Evolutionary conservation across 768 basidiomycete genomes (phyloP).

Genomic region (Tulasnella sp.): DNA sequence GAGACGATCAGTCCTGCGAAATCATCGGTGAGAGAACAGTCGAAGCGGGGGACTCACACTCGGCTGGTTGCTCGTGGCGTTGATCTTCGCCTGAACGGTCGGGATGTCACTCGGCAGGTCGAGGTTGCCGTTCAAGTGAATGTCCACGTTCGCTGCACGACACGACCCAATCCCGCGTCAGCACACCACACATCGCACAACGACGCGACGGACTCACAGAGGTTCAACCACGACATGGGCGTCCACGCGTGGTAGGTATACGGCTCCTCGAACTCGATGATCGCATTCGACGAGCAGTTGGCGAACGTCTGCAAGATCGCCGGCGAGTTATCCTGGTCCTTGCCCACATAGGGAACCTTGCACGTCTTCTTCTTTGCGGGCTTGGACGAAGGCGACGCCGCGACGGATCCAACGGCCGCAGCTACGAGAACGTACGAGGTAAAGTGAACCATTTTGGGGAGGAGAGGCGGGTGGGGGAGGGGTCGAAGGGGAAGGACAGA

Average conservation of each 20-base stretch:
- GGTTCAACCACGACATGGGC: constrained; percentile 26
- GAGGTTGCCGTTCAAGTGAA: constrained; percentile 34
- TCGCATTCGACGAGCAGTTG: constrained; percentile 26
- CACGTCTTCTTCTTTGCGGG: constrained; percentile 1
- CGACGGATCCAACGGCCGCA: not conserved
- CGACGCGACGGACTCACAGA: constrained; percentile 13
- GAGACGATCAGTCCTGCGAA: not conserved
- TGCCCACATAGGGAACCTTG: constrained; percentile 1
- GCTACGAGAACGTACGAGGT: not conserved
- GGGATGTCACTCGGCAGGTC: constrained; percentile 35
- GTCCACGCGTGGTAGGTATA: constrained; percentile 30
- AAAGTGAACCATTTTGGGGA: not conserved
- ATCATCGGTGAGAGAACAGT: not conserved
- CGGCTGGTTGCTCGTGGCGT: constrained; percentile 28
- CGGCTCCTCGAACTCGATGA: constrained; percentile 27
- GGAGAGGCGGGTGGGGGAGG: too few relatives aligned
- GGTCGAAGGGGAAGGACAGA: too few relatives aligned
- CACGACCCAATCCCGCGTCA: too few relatives aligned
- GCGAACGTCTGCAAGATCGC: constrained; percentile 29
- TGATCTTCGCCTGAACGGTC: constrained; percentile 32
- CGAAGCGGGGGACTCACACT: constrained; percentile 23
- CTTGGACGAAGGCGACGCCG: not conserved
- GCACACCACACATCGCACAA: too few relatives aligned
- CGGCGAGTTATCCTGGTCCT: constrained; percentile 27
- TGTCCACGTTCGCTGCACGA: constrained; percentile 28